Percentiles rank a stretch among this genome's conserved stretches.
These are phyloP conservation scores for Malbranchea zuffiana DNA, from an alignment of 2,329 filamentous ascomycete genomes.

Conservation along the genomic window DNA sequence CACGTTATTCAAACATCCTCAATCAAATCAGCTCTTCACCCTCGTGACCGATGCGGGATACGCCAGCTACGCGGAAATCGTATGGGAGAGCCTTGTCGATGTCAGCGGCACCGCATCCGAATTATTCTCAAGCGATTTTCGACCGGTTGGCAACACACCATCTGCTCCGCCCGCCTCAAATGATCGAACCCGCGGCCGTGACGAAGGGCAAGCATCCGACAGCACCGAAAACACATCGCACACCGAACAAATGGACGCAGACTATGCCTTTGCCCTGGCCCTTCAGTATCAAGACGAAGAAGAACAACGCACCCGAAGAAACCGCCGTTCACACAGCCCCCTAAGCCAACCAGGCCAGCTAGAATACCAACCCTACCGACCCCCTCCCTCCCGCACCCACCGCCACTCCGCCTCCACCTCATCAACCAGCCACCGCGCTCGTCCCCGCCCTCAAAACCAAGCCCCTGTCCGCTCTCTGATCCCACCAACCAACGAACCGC, in stretches of 20 bases:
- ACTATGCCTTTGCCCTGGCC: conserved; percentile 79
- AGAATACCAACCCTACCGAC: neutral
- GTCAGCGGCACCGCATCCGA: conserved; percentile 73
- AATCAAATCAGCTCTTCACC: conserved; percentile 62
- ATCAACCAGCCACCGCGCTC: conserved; percentile 17
- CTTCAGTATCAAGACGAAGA: conserved; percentile 93
- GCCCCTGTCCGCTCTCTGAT: conserved; percentile 23
- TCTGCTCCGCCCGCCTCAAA: conserved; percentile 15
- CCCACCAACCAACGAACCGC: conserved; percentile 23
- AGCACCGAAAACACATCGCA: conserved; percentile 30
- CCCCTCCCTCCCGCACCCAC: conserved; percentile 1
- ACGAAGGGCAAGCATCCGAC: neutral
- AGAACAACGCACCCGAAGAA: conserved; percentile 54
- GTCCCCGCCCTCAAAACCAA: conserved; percentile 15
- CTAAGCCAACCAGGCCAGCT: conserved; percentile 7
- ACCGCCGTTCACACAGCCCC: conserved; percentile 2
- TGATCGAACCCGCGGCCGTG: neutral
- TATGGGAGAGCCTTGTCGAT: conserved; percentile 90
- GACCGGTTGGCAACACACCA: conserved; percentile 57
- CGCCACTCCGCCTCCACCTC: conserved; percentile 2
- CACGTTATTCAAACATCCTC: conserved; percentile 79
- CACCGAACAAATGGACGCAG: conserved; percentile 58
- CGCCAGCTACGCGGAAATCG: conserved; percentile 73
- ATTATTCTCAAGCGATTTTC: conserved; percentile 84
- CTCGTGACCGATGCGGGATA: conserved; percentile 92